Evolutionary conservation across 2,329 filamentous ascomycete genomes (phyloP).

Genomic region (Neurospora crassa): DNA sequence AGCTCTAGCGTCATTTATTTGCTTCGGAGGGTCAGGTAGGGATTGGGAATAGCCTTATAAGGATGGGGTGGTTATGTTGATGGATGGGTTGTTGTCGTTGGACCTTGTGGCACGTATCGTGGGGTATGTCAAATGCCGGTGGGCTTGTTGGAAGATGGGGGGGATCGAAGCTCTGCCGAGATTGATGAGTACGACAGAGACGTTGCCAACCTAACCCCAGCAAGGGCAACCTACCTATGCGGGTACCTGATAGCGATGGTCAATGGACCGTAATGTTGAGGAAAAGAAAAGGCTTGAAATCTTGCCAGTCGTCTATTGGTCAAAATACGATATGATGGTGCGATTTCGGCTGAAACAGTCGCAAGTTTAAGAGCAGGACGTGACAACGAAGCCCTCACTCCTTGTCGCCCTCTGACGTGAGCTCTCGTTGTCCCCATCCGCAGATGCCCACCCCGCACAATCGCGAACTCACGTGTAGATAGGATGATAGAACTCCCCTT

Average conservation of each 20-base stretch:
- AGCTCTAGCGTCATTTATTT: conserved; percentile 45
- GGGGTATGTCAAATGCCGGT: not conserved
- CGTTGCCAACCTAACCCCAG: not conserved
- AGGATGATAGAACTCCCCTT: not conserved
- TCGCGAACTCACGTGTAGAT: not conserved
- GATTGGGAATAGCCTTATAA: not conserved
- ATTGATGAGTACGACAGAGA: not conserved
- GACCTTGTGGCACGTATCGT: not conserved
- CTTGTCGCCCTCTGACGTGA: not conserved
- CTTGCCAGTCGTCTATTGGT: not conserved
- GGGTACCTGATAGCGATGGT: not conserved
- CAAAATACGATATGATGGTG: not conserved
- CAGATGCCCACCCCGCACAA: not conserved
- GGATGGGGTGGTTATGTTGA: not conserved
- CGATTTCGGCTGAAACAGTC: not conserved
- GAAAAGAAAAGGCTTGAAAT: not conserved
- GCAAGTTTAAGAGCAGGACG: not conserved
- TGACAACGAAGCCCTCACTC: not conserved
- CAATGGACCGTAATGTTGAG: not conserved
- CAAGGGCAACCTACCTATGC: not conserved
- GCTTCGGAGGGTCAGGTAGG: not conserved
- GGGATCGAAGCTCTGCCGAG: not conserved
- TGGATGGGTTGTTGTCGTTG: not conserved
- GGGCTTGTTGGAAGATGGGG: not conserved
- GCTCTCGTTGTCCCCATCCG: not conserved